Conservation (phyloP, 2,329 filamentous ascomycete species). For the Colletotrichum theobromicola region DNA sequence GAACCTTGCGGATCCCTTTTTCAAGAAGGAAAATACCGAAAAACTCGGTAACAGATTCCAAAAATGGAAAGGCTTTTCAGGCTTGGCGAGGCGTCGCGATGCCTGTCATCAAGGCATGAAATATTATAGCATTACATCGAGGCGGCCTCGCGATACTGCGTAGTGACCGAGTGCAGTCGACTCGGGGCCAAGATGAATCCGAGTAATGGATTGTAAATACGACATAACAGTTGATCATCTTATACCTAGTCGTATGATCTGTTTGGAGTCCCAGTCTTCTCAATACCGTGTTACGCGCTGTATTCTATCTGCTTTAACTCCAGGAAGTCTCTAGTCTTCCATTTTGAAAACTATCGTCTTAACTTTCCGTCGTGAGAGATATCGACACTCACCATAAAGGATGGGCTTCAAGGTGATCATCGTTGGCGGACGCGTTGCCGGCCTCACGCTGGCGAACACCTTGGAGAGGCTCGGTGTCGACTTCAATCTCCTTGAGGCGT, state of each 20-base stretch:
- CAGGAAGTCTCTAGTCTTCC: background rate
- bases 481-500: constrained; percentile 52
- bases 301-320: background rate
- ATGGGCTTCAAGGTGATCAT: constrained; percentile 46
- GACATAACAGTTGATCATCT: background rate
- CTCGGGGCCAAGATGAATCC: background rate
- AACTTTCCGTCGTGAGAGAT: background rate
- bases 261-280: rapidly evolving
- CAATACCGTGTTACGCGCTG: background rate
- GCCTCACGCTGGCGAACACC: constrained; percentile 36
- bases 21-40: background rate
- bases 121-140: background rate
- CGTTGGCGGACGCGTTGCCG: constrained; percentile 53
- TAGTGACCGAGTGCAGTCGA: background rate
- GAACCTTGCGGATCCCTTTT: background rate
- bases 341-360: background rate
- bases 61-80: background rate
- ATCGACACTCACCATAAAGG: background rate
- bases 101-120: background rate
- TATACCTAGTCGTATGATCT: background rate
- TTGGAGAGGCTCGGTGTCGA: constrained; percentile 51
- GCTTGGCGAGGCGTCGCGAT: background rate
- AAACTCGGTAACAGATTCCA: background rate
- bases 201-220: background rate
- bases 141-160: background rate